Conservation (phyloP, 805 yeast genomes). For the Starmera quercuum region DNA sequence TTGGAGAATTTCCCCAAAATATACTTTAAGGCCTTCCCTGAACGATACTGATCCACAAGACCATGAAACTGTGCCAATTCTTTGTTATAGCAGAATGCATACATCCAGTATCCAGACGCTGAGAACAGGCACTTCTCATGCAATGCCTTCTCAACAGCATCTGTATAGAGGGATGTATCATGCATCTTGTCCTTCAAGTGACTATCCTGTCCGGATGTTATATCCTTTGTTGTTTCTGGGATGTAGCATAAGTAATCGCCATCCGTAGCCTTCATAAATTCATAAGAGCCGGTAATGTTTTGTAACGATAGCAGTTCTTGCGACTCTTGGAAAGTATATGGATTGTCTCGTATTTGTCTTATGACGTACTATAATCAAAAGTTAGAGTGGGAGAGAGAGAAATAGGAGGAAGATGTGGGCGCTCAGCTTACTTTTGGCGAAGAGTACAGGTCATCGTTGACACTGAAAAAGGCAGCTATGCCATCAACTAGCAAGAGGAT, state of each 20-base stretch:
- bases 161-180: neutral
- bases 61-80: conserved; percentile 13
- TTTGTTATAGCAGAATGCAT: conserved; percentile 3
- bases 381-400: no score
- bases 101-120: conserved; percentile 10
- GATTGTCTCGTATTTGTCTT: conserved; percentile 3
- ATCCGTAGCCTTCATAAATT: neutral
- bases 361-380: conserved; percentile 6
- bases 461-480: conserved; percentile 11
- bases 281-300: conserved; percentile 2
- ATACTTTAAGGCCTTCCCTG: neutral
- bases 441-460: conserved; percentile 11
- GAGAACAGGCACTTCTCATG: neutral
- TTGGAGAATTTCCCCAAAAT: conserved; percentile 4
- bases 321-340: conserved; percentile 1
- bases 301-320: neutral
- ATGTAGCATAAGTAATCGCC: conserved; percentile 9
- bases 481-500: no score
- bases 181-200: neutral
- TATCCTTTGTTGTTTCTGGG: conserved; percentile 1
- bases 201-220: neutral
- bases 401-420: no score
- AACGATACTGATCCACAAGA: neutral
- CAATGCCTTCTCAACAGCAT: neutral
- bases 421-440: conserved; percentile 14